Evolutionary conservation across 495 filamentous ascomycete species (phyloP).

Genomic region (Rhizodiscina lignyota): DNA sequence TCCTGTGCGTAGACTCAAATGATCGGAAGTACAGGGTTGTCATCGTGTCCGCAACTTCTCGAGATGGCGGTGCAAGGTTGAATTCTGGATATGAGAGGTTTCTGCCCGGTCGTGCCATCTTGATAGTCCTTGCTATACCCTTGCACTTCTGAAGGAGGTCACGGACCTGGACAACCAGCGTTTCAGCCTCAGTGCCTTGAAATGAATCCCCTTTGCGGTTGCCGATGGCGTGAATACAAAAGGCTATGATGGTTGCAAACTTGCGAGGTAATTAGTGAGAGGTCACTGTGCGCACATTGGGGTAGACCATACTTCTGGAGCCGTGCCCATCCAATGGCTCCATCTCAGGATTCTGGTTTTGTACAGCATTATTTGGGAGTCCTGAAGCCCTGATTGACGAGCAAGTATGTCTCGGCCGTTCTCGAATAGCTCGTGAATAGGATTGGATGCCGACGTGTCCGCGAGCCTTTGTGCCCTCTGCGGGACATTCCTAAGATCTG

Average conservation of each 20-base stretch:
- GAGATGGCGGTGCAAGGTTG: constrained; percentile 6
- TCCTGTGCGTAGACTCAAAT: constrained; percentile 38
- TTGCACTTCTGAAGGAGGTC: background rate
- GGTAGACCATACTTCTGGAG: constrained; percentile 21
- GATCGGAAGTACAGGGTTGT: constrained; percentile 36
- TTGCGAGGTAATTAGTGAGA: background rate
- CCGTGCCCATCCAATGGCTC: constrained; percentile 26
- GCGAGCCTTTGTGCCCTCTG: background rate
- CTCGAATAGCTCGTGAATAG: background rate
- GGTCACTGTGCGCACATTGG: background rate
- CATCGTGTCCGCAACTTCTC: constrained; percentile 31
- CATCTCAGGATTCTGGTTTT: constrained; percentile 26
- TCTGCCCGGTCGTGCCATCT: background rate
- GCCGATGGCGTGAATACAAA: background rate
- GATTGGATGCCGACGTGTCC: background rate
- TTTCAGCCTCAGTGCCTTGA: background rate
- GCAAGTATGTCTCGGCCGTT: background rate
- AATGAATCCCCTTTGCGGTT: background rate
- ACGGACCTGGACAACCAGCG: background rate
- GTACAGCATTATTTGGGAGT: constrained; percentile 8
- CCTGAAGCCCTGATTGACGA: constrained; percentile 4
- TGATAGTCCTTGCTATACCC: background rate
- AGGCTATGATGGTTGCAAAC: background rate
- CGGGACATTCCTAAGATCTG: background rate
- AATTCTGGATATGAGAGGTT: background rate